These are phyloP conservation scores for Pisolithus sp. DNA, from an alignment of 768 basidiomycete genomes.

Conservation along the genomic window DNA sequence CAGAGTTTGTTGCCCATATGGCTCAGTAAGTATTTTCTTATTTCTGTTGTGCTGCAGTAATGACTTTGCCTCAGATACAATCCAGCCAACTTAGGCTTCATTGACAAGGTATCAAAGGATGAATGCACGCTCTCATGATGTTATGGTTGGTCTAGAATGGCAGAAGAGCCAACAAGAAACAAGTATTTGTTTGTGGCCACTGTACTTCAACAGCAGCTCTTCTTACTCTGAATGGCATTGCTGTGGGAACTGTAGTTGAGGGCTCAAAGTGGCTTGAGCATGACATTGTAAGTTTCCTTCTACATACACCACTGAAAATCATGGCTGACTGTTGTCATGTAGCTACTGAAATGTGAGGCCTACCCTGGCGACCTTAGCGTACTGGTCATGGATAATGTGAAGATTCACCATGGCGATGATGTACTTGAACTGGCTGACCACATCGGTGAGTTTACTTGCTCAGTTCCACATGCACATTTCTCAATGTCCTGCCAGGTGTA, in stretches of 20 bases:
- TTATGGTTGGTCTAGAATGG: conserved; percentile 17
- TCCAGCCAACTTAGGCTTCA: conserved; percentile 9
- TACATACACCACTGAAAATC: no score
- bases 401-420: conserved; percentile 9
- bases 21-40: conserved; percentile 2
- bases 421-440: conserved; percentile 18
- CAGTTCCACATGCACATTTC: not conserved
- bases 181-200: conserved; percentile 13
- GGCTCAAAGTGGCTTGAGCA: no score
- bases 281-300: no score
- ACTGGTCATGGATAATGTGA: conserved; percentile 14
- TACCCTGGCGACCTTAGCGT: conserved; percentile 3
- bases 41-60: no score
- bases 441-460: conserved; percentile 5
- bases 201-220: not conserved
- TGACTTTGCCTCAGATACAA: conserved; percentile 1
- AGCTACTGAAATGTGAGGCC: not conserved
- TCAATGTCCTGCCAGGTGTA: conserved; percentile 16
- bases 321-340: no score
- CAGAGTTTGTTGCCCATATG: not conserved
- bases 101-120: no score
- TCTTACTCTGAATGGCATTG: no score
- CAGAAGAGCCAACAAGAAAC: not conserved
- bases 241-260: no score
- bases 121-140: no score